phyloP scores from a whole-genome alignment of 148 eudicot species.

The Salicornia ramosissima region DNA sequence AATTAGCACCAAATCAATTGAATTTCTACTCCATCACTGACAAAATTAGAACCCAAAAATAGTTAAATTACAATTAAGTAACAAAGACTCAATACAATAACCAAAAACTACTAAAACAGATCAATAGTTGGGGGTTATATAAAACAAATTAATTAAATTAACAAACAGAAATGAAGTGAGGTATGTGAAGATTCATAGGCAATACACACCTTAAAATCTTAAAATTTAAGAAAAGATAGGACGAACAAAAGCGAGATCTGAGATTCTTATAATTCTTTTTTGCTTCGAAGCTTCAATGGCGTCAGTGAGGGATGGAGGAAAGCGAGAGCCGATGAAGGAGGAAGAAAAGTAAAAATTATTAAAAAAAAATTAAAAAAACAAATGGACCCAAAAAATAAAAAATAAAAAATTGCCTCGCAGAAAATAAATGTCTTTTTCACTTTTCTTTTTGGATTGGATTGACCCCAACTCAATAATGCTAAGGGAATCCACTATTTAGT shows the following conservation, averaged over 20 bases:
- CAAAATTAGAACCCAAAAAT: no score
- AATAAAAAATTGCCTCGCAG: no score
- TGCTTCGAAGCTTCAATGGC: constrained; percentile 19
- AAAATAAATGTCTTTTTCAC: no score
- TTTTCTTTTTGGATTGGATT: no score
- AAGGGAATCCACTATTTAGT: no score
- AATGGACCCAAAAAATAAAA: no score
- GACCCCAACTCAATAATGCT: no score
- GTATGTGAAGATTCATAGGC: not conserved
- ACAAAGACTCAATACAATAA: no score
- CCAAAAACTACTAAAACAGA: not conserved
- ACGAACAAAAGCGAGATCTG: constrained; percentile 13
- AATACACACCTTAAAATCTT: constrained; percentile 3
- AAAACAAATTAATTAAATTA: not conserved
- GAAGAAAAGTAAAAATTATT: not conserved
- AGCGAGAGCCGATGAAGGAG: constrained; percentile 11
- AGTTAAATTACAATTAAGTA: no score
- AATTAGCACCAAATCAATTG: not conserved
- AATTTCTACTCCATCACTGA: not conserved
- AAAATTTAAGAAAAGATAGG: no score
- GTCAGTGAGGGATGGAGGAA: constrained; percentile 18
- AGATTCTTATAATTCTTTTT: not conserved
- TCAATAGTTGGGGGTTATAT: not conserved
- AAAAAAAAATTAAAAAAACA: not conserved
- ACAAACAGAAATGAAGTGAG: not conserved